Conservation (phyloP, 495 filamentous ascomycete genomes). For the Evernia prunastri region DNA sequence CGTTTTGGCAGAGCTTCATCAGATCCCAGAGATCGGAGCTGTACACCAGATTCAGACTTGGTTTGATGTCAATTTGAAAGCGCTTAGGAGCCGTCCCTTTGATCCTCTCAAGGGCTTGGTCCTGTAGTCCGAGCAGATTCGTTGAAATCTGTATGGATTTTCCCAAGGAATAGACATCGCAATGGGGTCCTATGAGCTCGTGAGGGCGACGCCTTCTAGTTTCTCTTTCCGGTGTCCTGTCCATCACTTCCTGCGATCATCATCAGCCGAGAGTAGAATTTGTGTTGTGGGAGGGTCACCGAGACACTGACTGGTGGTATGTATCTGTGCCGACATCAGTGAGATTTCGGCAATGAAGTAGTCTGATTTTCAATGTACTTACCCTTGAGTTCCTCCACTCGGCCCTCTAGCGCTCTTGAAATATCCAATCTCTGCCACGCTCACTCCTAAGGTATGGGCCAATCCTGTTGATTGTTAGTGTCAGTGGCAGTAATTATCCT, state of each 20-base stretch:
- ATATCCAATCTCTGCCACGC: slow-evolving; percentile 13
- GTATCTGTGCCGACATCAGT: slow-evolving; percentile 8
- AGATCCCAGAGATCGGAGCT: slow-evolving; percentile 35
- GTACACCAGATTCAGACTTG: slow-evolving; percentile 41
- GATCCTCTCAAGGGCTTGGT: neutral
- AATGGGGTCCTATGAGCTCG: slow-evolving; percentile 15
- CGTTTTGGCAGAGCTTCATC: slow-evolving; percentile 5
- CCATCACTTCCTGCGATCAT: slow-evolving; percentile 5
- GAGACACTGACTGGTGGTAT: slow-evolving; percentile 15
- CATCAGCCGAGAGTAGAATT: neutral
- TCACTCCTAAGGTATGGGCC: slow-evolving; percentile 12
- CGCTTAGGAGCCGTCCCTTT: slow-evolving; percentile 19
- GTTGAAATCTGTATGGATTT: slow-evolving; percentile 3
- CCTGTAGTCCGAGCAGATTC: slow-evolving; percentile 2
- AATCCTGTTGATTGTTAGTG: slow-evolving; percentile 1
- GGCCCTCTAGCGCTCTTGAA: slow-evolving; percentile 11
- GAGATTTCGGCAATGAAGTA: neutral
- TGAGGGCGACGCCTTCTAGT: slow-evolving; percentile 8
- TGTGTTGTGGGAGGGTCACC: neutral
- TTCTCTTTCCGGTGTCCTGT: slow-evolving; percentile 15
- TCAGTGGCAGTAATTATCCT: neutral
- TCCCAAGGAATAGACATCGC: slow-evolving; percentile 19
- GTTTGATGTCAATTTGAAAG: neutral
- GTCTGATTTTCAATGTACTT: neutral
- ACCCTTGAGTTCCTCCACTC: slow-evolving; percentile 6